Conservation (phyloP, 2,329 filamentous ascomycete genomes). For the Lasiodiplodia hormozganensis region DNA sequence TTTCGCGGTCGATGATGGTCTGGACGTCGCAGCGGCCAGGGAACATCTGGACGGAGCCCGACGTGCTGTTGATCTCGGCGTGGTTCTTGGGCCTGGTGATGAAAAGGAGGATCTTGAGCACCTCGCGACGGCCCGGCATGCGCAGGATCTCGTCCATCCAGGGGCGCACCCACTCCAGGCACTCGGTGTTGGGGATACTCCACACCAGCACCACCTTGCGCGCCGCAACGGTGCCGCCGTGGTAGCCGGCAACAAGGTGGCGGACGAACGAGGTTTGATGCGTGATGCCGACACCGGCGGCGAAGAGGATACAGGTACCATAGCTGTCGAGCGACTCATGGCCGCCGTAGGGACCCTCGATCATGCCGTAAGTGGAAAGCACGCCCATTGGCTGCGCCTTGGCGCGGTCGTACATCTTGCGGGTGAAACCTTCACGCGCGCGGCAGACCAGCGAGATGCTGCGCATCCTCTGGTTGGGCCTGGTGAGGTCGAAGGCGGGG, state of each 20-base stretch:
- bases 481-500: constrained; percentile 38
- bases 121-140: constrained; percentile 64
- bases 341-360: constrained; percentile 79
- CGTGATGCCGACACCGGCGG: constrained; percentile 81
- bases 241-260: constrained; percentile 72
- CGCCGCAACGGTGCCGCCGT: constrained; percentile 72
- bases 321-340: constrained; percentile 75
- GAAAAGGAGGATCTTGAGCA: constrained; percentile 67
- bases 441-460: constrained; percentile 75
- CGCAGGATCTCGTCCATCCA: constrained; percentile 72
- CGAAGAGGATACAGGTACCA: constrained; percentile 79
- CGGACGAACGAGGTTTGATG: constrained; percentile 79
- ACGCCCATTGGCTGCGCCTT: constrained; percentile 65
- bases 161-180: constrained; percentile 67
- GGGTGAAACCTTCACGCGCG: constrained; percentile 76
- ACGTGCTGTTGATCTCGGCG: constrained; percentile 63
- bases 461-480: constrained; percentile 43
- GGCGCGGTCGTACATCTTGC: constrained; percentile 72
- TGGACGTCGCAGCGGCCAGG: constrained; percentile 64
- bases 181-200: constrained; percentile 76
- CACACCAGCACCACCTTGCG: constrained; percentile 77
- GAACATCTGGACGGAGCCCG: constrained; percentile 66
- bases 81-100: constrained; percentile 65
- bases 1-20: constrained; percentile 64
- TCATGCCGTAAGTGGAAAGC: constrained; percentile 68